Evolutionary conservation across 768 basidiomycete species (phyloP), one percentile per base, ranked within the genome.

Genomic region (Boletus sp.): DNA sequence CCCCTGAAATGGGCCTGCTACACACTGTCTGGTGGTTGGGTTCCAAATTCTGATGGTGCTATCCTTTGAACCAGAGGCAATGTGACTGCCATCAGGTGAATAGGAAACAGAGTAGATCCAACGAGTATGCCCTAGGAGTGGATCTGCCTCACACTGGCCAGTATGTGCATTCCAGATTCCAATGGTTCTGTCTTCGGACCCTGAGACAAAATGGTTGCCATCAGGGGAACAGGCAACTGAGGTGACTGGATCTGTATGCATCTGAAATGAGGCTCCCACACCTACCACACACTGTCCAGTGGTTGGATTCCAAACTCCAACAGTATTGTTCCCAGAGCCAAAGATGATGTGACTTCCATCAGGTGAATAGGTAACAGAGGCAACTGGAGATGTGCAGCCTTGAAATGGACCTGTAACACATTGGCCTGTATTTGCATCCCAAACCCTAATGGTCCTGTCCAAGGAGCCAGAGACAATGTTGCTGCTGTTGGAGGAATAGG

Each of bases 1-100:
- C 14, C 50, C 62, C 11, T 58, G 21, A 25, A 64, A 52, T 40
- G 60, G 63, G 29, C 47, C 59, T 49, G 53, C 54, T 29, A 67
- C 27, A 57, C 57, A 50, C 30, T 42, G n/a, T 50, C 54, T 30
- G 50, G 52, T 54, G 29, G 23, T 30, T 51, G 58, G 14, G 39
- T 65, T 21, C 69, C 64, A 72, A 13, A 68, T 23, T n/a, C 52
- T 57, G 25, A 70, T 59, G 23, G 64, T 68, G 0, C 35, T 4
- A 15, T 69, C 65, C 3, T 1, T 47, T 21, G 65, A 61, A 10
- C 57, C 68, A 48, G 65, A 66, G 35, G 40, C 51, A 49, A 66
- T 40, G 14, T 50, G 25, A 9, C 39, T 61, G 2, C 70, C 70
- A 56, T 71, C 64, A 33, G 72, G 67, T 38, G 72, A 54, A 64